Evolutionary conservation across 2,329 filamentous ascomycete species (phyloP).

Genomic region (Didymella glomerata): DNA sequence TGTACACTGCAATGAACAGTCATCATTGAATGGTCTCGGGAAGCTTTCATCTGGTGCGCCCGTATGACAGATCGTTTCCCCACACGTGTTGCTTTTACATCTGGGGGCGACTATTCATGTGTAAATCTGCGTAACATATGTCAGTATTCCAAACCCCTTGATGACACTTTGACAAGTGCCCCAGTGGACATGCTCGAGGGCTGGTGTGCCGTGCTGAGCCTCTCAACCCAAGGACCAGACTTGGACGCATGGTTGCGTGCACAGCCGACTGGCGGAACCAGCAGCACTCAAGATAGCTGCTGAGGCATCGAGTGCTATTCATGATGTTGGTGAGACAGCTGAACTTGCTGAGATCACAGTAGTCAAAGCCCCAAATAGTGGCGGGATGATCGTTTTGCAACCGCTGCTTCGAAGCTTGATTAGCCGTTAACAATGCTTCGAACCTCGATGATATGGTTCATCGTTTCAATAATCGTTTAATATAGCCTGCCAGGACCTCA

Average conservation of each 20-base stretch:
- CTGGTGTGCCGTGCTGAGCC: not conserved
- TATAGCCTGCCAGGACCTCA: not conserved
- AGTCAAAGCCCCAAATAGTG: not conserved
- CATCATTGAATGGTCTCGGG: not conserved
- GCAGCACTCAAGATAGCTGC: not conserved
- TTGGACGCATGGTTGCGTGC: not conserved
- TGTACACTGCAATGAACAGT: slow-evolving; percentile 11
- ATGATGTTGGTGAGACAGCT: not conserved
- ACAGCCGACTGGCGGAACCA: slow-evolving; percentile 9
- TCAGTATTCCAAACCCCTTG: not conserved
- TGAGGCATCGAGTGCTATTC: not conserved
- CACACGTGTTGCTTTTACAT: not conserved
- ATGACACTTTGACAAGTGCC: not conserved
- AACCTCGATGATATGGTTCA: not conserved
- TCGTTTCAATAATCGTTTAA: not conserved
- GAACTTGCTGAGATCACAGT: not conserved
- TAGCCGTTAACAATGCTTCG: slow-evolving; percentile 2
- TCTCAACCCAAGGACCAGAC: not conserved
- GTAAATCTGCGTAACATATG: slow-evolving; percentile 1
- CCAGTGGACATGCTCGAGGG: no score
- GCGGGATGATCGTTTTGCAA: not conserved
- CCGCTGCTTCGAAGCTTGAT: slow-evolving; percentile 5
- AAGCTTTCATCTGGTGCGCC: not conserved
- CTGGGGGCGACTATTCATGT: not conserved
- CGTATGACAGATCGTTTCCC: slow-evolving; percentile 4